Conservation (phyloP, 768 basidiomycete species). For the Imleria badia region DNA sequence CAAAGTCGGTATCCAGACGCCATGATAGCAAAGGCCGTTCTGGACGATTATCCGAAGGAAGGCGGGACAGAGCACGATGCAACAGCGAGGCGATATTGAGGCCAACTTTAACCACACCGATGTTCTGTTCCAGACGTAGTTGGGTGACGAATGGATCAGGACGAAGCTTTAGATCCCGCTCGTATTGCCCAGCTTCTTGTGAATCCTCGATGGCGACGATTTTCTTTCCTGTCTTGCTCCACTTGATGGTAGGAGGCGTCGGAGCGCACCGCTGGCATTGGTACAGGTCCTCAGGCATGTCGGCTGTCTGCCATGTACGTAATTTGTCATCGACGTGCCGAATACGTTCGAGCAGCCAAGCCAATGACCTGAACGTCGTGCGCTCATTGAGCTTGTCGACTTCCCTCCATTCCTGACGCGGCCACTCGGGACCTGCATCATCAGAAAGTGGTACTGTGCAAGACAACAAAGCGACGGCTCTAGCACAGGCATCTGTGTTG, state of each 20-base stretch:
- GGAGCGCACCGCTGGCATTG: slow-evolving; percentile 85
- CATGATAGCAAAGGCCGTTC: slow-evolving; percentile 61
- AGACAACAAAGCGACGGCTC: slow-evolving; percentile 75
- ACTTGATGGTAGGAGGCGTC: slow-evolving; percentile 67
- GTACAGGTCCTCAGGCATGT: slow-evolving; percentile 42
- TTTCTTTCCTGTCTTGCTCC: slow-evolving; percentile 61
- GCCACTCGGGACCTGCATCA: slow-evolving; percentile 80
- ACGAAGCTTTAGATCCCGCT: slow-evolving; percentile 81
- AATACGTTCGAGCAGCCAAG: slow-evolving; percentile 87
- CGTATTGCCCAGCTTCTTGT: slow-evolving; percentile 84
- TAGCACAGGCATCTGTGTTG: slow-evolving; percentile 62
- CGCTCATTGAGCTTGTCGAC: slow-evolving; percentile 89
- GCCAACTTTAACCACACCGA: slow-evolving; percentile 78
- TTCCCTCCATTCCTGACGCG: slow-evolving; percentile 67
- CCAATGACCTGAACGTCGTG: slow-evolving; percentile 71
- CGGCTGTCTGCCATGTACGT: slow-evolving; percentile 63
- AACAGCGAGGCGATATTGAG: slow-evolving; percentile 85
- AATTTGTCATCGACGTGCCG: slow-evolving; percentile 69
- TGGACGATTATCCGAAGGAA: slow-evolving; percentile 57
- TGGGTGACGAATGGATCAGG: slow-evolving; percentile 88
- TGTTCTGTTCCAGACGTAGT: slow-evolving; percentile 60
- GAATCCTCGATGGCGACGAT: slow-evolving; percentile 78
- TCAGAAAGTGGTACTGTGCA: slow-evolving; percentile 71
- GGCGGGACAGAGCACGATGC: slow-evolving; percentile 80
- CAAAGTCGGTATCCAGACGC: slow-evolving; percentile 79